Evolutionary conservation across 2,329 filamentous ascomycete genomes (phyloP), one percentile per base, ranked within the genome.

Genomic region (Pseudogymnoascus sp.): DNA sequence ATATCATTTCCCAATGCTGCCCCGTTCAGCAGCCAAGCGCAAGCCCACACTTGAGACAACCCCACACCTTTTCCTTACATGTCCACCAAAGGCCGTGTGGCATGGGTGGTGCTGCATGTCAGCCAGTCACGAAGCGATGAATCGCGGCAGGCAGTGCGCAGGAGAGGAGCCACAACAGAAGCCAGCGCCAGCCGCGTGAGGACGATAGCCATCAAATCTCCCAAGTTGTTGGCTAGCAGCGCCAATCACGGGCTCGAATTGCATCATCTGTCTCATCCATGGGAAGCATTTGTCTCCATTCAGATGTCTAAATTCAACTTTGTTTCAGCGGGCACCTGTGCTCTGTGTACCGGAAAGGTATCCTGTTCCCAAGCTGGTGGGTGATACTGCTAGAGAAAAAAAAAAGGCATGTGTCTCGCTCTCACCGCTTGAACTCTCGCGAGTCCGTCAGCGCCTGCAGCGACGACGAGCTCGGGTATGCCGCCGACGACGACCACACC

Each of bases 21-120:
- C 13, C 39, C 21, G 21, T 45, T 45, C 39, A 45, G 39, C 39
- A 45, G 39, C 39, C 39, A 45, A 26, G 39, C 39, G 39, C 39
- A 45, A 45, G 39, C 39, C 39, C 39, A 45, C 39, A 45, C 21
- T 45, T 45, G 39, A 45, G 39, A 45, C 39, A 45, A 45, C 39
- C 39, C 39, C 39, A 45, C 39, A 45, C 39, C 39, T 26, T 26
- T 26, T 28, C 39, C 39, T 45, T 45, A 45, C 39, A 45, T 45
- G 21, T 45, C 39, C 39, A 45, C 39, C 39, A 45, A 45, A 45
- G 39, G 39, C 39, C 39, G 39, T 45, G 39, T 45, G 39, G 39
- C 39, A 45, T 45, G 39, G 39, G 39, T 45, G n/a, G 21, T 23
- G 39, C 4, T 45, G 39, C 39, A 26, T 26, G 39, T 45, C 39